Evolutionary conservation across 768 basidiomycete species (phyloP).

Genomic region (Termitomyces sp.): DNA sequence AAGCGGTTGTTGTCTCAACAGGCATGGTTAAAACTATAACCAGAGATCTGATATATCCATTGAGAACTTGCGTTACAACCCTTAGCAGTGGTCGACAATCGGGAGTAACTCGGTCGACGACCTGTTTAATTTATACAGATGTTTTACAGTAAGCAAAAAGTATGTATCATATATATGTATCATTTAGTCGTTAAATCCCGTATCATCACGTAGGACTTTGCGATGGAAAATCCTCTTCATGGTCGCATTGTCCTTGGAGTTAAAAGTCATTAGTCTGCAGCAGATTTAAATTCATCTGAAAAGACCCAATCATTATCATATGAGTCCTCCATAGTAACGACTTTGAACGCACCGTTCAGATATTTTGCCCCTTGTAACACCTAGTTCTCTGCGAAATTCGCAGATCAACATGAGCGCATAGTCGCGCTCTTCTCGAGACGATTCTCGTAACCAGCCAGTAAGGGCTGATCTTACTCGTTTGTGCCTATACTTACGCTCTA

Average conservation of each 20-base stretch:
- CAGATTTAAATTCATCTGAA: not conserved
- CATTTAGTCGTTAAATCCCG: not conserved
- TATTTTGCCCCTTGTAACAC: not conserved
- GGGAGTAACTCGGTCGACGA: not conserved
- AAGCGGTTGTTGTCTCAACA: no score
- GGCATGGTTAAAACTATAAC: not conserved
- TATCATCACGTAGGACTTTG: not conserved
- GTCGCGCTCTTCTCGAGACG: not conserved
- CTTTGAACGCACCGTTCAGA: not conserved
- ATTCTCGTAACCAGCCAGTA: not conserved
- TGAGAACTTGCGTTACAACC: not conserved
- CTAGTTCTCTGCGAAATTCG: not conserved
- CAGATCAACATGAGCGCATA: not conserved
- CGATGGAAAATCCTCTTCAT: not conserved
- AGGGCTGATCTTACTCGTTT: not conserved
- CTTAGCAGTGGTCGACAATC: not conserved
- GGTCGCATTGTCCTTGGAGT: not conserved
- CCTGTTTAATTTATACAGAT: not conserved
- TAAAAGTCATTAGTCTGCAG: not conserved
- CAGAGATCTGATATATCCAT: not conserved
- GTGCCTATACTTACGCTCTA: not conserved
- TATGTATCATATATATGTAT: not conserved
- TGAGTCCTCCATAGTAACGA: not conserved
- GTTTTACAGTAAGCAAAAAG: not conserved
- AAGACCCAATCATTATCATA: not conserved